Evolutionary conservation across 2,329 filamentous ascomycete genomes (phyloP).

Genomic region (Zasmidium citrigriseum): DNA sequence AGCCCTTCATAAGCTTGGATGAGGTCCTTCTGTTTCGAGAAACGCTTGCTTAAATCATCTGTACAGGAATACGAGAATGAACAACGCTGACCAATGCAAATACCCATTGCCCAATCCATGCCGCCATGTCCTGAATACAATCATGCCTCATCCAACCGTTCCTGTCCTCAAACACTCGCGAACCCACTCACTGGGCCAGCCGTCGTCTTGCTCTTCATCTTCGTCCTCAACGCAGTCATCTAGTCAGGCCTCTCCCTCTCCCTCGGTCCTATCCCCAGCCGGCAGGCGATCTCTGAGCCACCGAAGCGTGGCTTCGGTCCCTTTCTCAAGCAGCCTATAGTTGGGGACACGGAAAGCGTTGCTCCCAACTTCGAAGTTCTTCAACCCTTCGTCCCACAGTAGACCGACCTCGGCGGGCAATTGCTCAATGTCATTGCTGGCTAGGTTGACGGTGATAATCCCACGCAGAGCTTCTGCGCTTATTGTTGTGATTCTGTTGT

Average conservation of each 20-base stretch:
- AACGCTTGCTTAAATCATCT: neutral
- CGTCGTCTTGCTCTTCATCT: neutral
- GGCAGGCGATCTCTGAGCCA: conserved; percentile 67
- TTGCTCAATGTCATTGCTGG: conserved; percentile 81
- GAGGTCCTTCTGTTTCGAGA: neutral
- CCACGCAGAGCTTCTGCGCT: conserved; percentile 73
- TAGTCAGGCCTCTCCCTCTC: neutral
- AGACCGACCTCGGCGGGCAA: conserved; percentile 80
- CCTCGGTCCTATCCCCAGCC: conserved; percentile 27
- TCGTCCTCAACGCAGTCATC: neutral
- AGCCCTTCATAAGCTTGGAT: no score
- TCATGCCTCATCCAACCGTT: neutral
- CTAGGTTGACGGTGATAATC: conserved; percentile 73
- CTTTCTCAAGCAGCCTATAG: conserved; percentile 80
- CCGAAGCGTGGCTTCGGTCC: conserved; percentile 78
- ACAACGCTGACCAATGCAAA: neutral
- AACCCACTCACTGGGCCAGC: neutral
- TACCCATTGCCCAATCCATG: neutral
- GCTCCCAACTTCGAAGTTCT: conserved; percentile 73
- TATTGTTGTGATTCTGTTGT: conserved; percentile 72
- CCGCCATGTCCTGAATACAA: neutral
- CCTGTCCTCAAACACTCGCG: neutral
- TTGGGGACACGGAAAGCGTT: conserved; percentile 88
- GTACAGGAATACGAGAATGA: neutral
- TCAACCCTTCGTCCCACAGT: conserved; percentile 66